Base-by-base conservation (phyloP, 257 asterid species). In the Craterostigma plantagineum region DNA sequence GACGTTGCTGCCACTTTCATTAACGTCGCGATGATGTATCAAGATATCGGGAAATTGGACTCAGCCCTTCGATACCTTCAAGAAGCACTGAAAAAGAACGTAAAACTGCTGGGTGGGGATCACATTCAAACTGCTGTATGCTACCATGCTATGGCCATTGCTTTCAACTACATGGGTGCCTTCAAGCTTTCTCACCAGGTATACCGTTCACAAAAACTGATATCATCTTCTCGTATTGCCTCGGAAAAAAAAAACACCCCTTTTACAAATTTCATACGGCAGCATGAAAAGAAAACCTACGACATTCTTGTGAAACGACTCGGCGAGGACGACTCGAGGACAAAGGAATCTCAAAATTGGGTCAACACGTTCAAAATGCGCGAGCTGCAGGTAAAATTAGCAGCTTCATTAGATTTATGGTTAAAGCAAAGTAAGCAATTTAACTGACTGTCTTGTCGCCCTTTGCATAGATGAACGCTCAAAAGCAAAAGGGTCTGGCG, bases 111-210 rank as follows among this genome's bases (percentile, higher is more conserved):
- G 11, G 98, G 98, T 51, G 75, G 73, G 69, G 95, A 79, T 50
- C 95, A 90, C 48, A 83, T 83, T 64, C 98, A 83, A 65, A 90
- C 99, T 48, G 99, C 99, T 17, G 94, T 79, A n/a, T 82, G 95
- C 67, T 79, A 83, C 69, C 99, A 90, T 70, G 95, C 99, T 48
- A 46, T 90, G 58, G 94, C 99, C 17, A 83, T 90, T 49, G 92
- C 94, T 11, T 83, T 72, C 44, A 83, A 90, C 58, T 79, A 77
- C 46, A 83, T 90, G 87, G 92, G 92, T 41, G 84, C 81, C 34
- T 83, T 63, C 73, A 90, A 79, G 74, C 92, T 90, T 33, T 79
- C 99, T 39, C 73, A 75, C 68, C 93, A 83, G 93, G 98, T 65
- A 64, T 43, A 6, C 4, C 8, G n/a, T n/a, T 23, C 30, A 6